Evolutionary conservation across 2,329 filamentous ascomycete species (phyloP), one percentile per base, ranked within the genome.

Genomic region (Sclerotinia trifoliorum): DNA sequence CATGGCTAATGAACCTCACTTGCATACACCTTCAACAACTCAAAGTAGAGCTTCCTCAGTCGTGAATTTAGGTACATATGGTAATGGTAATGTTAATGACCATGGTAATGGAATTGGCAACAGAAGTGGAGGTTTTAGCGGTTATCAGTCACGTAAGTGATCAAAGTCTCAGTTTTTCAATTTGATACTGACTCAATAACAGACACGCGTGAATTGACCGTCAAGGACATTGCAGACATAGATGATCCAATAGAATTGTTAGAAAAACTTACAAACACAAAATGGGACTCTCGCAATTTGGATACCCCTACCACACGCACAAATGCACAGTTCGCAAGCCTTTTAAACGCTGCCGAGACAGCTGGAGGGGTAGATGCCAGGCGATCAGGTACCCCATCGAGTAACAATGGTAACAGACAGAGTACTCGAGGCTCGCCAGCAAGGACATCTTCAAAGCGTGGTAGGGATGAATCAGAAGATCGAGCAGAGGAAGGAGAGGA

Each of bases 291-390:
- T 39, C 69, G 69, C 51, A 63, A 26, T 35, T 8, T 54, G 29
- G 32, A 51, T 21, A 21, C 29, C 35, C 24, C 39, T 15, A 24
- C 26, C 48, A 29, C 65, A 29, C 57, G 52, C 42, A 67, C 71
- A 11, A 74, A 73, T 66, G 70, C 73, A 56, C 71, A 74, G 58
- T 75, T 77, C 29, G 72, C 71, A 32, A 75, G 70, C 55, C 62
- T 76, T 21, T 66, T 76, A 13, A 64, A 75, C 66, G 74, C 75
- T 32, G 75, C 71, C 42, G 74, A 71, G 32, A 75, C 71, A 8
- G 73, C 74, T 65, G 73, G 68, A 51, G 74, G 67, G 17, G 63
- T 56, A 65, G 68, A 70, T 56, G 56, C 49, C 26, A 32, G 39
- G 29, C 71, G 42, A 32, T 19, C 60, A 17, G 42, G 49, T 44